Base-by-base conservation (phyloP, 2,329 filamentous ascomycete species). In the Elsinoe ampelina region DNA sequence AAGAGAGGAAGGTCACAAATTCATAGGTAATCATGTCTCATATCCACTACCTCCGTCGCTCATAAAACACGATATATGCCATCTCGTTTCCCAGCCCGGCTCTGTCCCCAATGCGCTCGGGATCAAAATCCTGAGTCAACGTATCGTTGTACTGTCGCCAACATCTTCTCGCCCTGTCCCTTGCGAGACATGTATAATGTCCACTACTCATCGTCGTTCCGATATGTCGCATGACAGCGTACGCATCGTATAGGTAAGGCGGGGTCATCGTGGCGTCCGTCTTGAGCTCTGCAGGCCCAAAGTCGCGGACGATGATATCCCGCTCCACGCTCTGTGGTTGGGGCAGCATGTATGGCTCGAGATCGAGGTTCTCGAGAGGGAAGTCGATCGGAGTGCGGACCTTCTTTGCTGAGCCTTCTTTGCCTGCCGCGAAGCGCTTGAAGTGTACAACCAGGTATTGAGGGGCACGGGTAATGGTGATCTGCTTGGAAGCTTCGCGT, bases 221-320 rank as follows among this genome's bases (percentile, higher is more conserved):
- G 3, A 81, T 71, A 68, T 96, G 91, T 60, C 87, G 78, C 55
- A 95, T 81, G 5, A 96, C 86, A 1, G 85, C 92, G 67, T 95
- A 96, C 54, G 87, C 85, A 66, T 95, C 86, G 70, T 96, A 98
- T 4, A 76, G 73, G 66, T 87, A 89, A 0, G 87, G 85, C 0
- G 72, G 72, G 12, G 70, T 73, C 70, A 76, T 76, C 1, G 68
- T 67, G 1, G 68, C 65, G 50, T 75, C 73, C 1, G 67, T 61
- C 42, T 72, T 72, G 22, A 73, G 60, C 5, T 62, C 62, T 1
- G 68, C 65, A 7, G 69, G 56, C 2, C 70, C 13, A 63, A 67
- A 57, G 59, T 67, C 62, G 66, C 71, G 55, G 39, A 64, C 58
- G 39, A 69, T 65, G 39, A 65, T 51, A 57, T 63, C 63, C 17